Percentiles rank a stretch among this genome's conserved stretches.
phyloP scores from a whole-genome alignment of 2,329 filamentous ascomycete genomes.

The Didymella pinodella region DNA sequence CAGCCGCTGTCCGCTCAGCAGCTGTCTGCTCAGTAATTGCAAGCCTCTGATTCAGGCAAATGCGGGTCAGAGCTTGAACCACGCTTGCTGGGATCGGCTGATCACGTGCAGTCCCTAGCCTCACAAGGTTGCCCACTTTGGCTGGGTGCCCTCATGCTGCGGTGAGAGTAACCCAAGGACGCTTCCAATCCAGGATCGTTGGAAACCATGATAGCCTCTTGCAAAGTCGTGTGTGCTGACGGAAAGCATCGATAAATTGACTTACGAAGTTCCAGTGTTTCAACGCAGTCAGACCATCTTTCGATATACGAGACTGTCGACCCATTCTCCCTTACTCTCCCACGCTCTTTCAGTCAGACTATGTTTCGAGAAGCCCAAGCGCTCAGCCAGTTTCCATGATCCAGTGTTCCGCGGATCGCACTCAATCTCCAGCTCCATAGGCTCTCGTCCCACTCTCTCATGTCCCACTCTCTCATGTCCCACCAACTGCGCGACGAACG shows the following conservation, averaged over 20 bases:
- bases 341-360: slow-evolving; percentile 37
- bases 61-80: neutral
- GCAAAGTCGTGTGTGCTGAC: too few species aligned
- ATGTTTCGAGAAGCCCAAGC: slow-evolving; percentile 40
- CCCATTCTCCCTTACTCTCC: slow-evolving; percentile 47
- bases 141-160: too few species aligned
- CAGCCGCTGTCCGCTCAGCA: neutral
- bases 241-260: too few species aligned
- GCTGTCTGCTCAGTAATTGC: slow-evolving; percentile 8
- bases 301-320: slow-evolving; percentile 40
- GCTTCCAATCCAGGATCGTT: too few species aligned
- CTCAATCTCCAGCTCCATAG: slow-evolving; percentile 44
- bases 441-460: slow-evolving; percentile 9
- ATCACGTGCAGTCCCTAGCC: slow-evolving; percentile 8
- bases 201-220: too few species aligned
- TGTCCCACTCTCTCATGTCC: slow-evolving; percentile 17
- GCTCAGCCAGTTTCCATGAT: slow-evolving; percentile 42
- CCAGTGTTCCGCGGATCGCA: slow-evolving; percentile 46
- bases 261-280: too few species aligned
- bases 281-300: slow-evolving; percentile 12
- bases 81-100: slow-evolving; percentile 6
- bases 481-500: slow-evolving; percentile 34
- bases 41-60: slow-evolving; percentile 11
- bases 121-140: too few species aligned
- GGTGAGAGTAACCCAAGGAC: too few species aligned